A percentile compares a stretch with the other conserved stretches of the same genome.
Evolutionary conservation across 1,284 basidiomycete species (phyloP).

Genomic region (Wolfiporia cocos): DNA sequence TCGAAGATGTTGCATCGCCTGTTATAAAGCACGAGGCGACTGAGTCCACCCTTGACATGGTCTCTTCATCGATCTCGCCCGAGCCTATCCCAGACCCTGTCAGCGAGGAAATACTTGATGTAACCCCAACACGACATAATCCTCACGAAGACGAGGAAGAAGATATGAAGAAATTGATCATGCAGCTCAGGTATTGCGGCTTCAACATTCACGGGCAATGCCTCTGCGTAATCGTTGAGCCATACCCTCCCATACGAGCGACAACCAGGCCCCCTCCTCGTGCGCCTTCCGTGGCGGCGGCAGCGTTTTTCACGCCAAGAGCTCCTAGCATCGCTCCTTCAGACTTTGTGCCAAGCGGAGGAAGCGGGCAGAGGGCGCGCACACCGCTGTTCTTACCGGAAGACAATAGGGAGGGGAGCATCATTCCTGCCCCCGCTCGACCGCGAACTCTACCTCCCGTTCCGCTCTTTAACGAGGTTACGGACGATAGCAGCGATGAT

Average conservation of each 20-base stretch:
- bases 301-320: constrained; percentile 19
- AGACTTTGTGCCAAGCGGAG: constrained; percentile 23
- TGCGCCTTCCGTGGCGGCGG: constrained; percentile 26
- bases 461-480: constrained; percentile 37
- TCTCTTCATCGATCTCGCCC: too few relatives aligned
- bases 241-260: constrained; percentile 52
- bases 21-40: constrained; percentile 15
- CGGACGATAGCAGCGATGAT: constrained; percentile 32
- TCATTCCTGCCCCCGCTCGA: constrained; percentile 31
- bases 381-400: constrained; percentile 70
- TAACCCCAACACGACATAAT: not conserved
- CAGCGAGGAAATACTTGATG: not conserved
- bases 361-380: constrained; percentile 25
- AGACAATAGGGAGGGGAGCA: constrained; percentile 34
- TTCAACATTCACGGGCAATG: constrained; percentile 64
- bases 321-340: constrained; percentile 30
- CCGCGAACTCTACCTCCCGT: constrained; percentile 31
- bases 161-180: constrained; percentile 62
- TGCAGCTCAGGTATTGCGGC: constrained; percentile 60
- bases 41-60: constrained; percentile 13
- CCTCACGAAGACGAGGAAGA: constrained; percentile 49
- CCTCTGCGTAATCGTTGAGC: constrained; percentile 74
- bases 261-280: constrained; percentile 32
- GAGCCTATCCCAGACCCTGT: too few relatives aligned
- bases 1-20: constrained; percentile 4